These are phyloP conservation scores for Mastigamoeba balamuthi DNA, from an alignment of 78 protist genomes.

Conservation along the genomic window DNA sequence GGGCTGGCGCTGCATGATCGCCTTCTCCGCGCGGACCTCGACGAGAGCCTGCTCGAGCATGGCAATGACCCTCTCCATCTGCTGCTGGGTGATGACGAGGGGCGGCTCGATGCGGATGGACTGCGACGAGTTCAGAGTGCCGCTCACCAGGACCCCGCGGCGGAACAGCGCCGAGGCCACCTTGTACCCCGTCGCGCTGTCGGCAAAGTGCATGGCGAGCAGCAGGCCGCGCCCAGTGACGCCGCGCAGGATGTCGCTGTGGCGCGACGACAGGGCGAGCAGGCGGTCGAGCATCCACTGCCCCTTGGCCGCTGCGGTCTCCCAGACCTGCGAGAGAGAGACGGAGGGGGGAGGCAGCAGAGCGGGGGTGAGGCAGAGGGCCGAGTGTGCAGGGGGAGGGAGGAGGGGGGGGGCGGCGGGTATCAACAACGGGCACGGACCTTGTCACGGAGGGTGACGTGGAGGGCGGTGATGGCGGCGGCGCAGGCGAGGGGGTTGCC, in stretches of 20 bases:
- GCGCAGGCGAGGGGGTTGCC: slow-evolving; percentile 75
- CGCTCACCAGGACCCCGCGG: background rate
- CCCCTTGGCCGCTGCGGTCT: background rate
- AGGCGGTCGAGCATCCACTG: background rate
- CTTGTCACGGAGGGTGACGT: slow-evolving; percentile 47
- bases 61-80: background rate
- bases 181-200: background rate
- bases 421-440: too few species aligned
- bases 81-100: background rate
- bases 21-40: background rate
- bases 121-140: background rate
- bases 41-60: background rate
- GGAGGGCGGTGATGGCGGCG: slow-evolving; percentile 56
- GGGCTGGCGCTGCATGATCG: too few species aligned
- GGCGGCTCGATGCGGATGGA: background rate
- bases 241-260: background rate
- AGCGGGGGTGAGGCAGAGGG: too few species aligned
- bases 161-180: background rate
- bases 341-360: too few species aligned
- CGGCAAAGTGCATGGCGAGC: background rate
- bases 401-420: too few species aligned
- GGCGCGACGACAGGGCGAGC: background rate
- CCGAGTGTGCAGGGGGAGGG: too few species aligned
- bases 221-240: background rate
- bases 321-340: too few species aligned